Base-by-base conservation (phyloP, 768 basidiomycete genomes). In the Serendipita sp. region DNA sequence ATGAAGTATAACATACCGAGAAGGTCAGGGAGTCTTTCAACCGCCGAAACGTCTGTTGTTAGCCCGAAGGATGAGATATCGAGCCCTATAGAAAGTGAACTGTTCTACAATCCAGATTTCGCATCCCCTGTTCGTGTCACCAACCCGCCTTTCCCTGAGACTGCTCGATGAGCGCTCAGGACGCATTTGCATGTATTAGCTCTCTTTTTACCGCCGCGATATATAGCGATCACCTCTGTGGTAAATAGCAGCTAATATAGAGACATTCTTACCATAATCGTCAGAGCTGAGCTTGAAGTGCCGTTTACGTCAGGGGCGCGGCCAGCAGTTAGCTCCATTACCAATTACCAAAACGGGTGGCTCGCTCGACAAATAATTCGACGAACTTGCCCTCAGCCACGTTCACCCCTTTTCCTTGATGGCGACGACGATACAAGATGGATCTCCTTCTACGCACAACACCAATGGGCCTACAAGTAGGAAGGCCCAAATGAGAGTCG, bases 11-110 rank as follows among this genome's bases (percentile, higher is more conserved):
- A 32, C 48, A 38, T 60, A 8, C 28, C 28, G 18, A 3, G 56
- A 28, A 60, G 35, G 28, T 60, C 56, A 35, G 56, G 35, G 56
- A 60, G 56, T n/a, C 24, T 60, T n/a, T 60, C 56, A 30, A 60
- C 56, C 1, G 56, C 56, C 16, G 56, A 60, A 35, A 32, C 56
- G 35, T 60, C 56, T 28, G 34, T 35, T 24, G 56, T 24, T 8
- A n/a, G 28, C 32, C 48, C 16, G 18, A 32, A 18, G 4, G 10
- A 10, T 32, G 16, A n/a, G 35, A 24, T 28, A 24, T 11, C 16
- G 28, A 60, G 56, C 35, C 35, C 35, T 1, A 35, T 32, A 4
- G 56, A 60, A 35, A 37, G 56, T 10, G 56, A 60, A 28, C 56
- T 60, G 56, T 60, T 60, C 34, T 60, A 60, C n/a, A 60, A 35